Conservation (phyloP, 192 early-diverging fungal species). For the Coemansia interrupta region DNA sequence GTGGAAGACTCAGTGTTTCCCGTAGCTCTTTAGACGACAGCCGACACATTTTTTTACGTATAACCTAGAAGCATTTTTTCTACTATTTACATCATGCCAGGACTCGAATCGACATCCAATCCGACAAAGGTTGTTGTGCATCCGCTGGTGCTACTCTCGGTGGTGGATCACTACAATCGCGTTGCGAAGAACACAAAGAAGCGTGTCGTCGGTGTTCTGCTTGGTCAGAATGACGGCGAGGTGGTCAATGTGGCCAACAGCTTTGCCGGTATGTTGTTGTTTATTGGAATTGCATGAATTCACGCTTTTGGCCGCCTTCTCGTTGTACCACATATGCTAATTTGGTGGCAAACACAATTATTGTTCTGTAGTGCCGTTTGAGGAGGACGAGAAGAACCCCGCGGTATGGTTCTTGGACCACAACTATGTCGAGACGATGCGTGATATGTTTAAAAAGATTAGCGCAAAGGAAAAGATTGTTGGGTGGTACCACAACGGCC, state of each 20-base stretch:
- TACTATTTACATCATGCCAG: slow-evolving; percentile 30
- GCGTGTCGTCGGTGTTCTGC: slow-evolving; percentile 92
- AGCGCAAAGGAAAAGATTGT: slow-evolving; percentile 95
- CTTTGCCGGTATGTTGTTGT: slow-evolving; percentile 81
- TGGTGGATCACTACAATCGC: slow-evolving; percentile 97
- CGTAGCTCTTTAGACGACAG: background rate
- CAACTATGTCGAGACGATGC: slow-evolving; percentile 99
- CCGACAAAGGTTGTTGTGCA: slow-evolving; percentile 78
- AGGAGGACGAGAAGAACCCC: slow-evolving; percentile 98
- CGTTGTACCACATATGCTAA: background rate
- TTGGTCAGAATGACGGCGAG: slow-evolving; percentile 85
- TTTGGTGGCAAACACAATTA: background rate
- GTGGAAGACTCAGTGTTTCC: background rate
- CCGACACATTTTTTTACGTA: too few species aligned
- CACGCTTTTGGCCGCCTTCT: background rate
- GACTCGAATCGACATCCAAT: slow-evolving; percentile 45
- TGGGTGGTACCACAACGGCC: slow-evolving; percentile 99
- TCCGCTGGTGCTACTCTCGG: slow-evolving; percentile 97
- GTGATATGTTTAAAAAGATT: slow-evolving; percentile 99
- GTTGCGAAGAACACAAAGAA: slow-evolving; percentile 92
- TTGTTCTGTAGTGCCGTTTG: slow-evolving; percentile 84
- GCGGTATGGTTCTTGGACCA: slow-evolving; percentile 99
- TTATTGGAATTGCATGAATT: background rate
- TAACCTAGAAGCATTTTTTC: background rate
- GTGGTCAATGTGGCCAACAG: slow-evolving; percentile 94